Evolutionary conservation across 495 filamentous ascomycete genomes (phyloP).

Genomic region (Neurospora hispaniola): DNA sequence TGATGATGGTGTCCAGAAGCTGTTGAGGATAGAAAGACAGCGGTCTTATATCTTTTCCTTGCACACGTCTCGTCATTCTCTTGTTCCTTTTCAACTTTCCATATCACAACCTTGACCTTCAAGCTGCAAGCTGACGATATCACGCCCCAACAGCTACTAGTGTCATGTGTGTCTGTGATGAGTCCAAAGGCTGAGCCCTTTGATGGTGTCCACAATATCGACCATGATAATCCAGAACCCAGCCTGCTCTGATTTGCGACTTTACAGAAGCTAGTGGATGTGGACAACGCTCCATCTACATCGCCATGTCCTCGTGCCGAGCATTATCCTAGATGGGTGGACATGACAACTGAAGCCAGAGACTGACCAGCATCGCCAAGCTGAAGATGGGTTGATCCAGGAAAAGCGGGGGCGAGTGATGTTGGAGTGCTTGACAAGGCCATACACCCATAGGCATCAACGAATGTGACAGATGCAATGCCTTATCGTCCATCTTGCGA

Average conservation of each 20-base stretch:
- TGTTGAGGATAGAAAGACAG: background rate
- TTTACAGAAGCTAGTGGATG: background rate
- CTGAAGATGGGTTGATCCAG: background rate
- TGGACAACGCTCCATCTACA: background rate
- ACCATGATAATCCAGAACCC: no score
- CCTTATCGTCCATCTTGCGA: no score
- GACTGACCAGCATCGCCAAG: background rate
- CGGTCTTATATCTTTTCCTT: background rate
- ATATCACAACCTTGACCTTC: background rate
- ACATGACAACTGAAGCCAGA: background rate
- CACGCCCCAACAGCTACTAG: background rate
- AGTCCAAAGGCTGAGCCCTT: background rate
- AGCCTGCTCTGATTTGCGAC: background rate
- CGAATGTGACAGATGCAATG: background rate
- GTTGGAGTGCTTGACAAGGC: background rate
- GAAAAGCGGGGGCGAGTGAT: background rate
- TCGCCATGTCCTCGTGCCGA: background rate
- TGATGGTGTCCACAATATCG: background rate
- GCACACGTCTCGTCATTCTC: background rate
- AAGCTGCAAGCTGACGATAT: background rate
- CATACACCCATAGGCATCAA: background rate
- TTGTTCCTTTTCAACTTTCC: background rate
- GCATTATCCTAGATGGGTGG: background rate
- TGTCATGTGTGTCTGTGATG: background rate
- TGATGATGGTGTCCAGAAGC: background rate